Base-by-base conservation (phyloP, 1,284 basidiomycete species). In the Malassezia obtusa region DNA sequence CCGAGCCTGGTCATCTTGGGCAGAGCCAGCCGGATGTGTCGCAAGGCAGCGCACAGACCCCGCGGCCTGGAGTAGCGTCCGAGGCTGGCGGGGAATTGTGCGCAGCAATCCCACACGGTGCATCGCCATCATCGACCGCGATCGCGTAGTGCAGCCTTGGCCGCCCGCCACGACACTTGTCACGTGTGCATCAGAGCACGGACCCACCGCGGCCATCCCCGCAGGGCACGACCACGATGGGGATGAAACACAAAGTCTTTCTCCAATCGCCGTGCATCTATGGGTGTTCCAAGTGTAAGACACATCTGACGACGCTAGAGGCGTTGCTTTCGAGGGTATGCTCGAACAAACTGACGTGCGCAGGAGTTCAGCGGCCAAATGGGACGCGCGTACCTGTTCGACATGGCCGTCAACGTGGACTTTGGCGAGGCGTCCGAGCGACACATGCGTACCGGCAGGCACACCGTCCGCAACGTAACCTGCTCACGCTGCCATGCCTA, bases 401-500 rank as follows among this genome's bases (percentile, higher is more conserved):
- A 89, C 48, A 81, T 80, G 65, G 90, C 92, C 10, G 88, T 95
- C 63, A 96, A 96, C 75, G 81, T 91, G 57, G 79, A 83, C 60
- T 83, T 87, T 68, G 89, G 89, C 50, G 84, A 89, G 63, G 82
- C 89, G 24, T 86, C 83, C 69, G 91, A 95, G 73, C 81, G 92
- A 50, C 82, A 85, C 53, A 96, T 98, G 92, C 91, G 89, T 21
- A 98, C 92, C 11, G 92, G 92, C 12, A 82, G 87, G 66, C 92
- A 98, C 76, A 89, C 86, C 22, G 92, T 98, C 30, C 83, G 92
- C 52, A 92, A 98, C 73, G 87, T 96, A 61, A 86, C 81, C 75
- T 98, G 94, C 76, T 77, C 80, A 76, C 92, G 91, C 73, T 96
- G 92, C 76, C 80, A 82, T 52, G 81, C 81, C 30, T 82, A 80